phyloP scores from a whole-genome alignment of 441 rosid species.

The Isatis lusitanica region DNA sequence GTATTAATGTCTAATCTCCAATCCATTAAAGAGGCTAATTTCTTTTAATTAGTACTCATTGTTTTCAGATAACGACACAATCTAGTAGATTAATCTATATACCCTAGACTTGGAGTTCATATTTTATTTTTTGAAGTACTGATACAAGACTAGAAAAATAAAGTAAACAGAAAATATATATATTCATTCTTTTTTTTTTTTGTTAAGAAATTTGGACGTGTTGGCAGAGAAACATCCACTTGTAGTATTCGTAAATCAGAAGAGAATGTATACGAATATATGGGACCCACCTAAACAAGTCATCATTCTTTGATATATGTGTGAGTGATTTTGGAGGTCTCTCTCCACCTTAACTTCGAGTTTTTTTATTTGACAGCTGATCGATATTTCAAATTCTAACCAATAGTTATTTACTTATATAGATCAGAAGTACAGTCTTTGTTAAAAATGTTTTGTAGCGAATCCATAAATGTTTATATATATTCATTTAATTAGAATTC shows the following conservation, averaged over 20 bases:
- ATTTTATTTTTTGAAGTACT: neutral
- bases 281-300: conserved; percentile 17
- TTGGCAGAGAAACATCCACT: conserved; percentile 31
- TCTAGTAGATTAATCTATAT: neutral
- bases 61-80: conserved; percentile 2
- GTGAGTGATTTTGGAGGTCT: conserved; percentile 19
- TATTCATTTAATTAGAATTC: neutral
- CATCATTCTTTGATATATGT: conserved; percentile 17
- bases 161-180: conserved; percentile 13
- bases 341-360: neutral
- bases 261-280: conserved; percentile 27
- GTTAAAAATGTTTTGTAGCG: neutral
- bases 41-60: conserved; percentile 5
- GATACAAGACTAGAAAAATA: neutral
- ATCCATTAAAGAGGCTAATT: neutral
- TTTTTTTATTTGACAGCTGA: neutral
- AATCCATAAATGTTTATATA: neutral
- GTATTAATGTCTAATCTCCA: neutral
- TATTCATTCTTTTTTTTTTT: neutral
- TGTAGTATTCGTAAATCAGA: conserved; percentile 25
- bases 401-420: too few relatives aligned
- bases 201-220: conserved; percentile 25
- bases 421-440: too few relatives aligned
- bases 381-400: neutral
- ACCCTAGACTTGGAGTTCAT: neutral